Percentiles rank a stretch among this genome's conserved stretches.
Evolutionary conservation across 2,329 filamentous ascomycete species (phyloP).

Genomic region (Hirsutella rhossiliensis): DNA sequence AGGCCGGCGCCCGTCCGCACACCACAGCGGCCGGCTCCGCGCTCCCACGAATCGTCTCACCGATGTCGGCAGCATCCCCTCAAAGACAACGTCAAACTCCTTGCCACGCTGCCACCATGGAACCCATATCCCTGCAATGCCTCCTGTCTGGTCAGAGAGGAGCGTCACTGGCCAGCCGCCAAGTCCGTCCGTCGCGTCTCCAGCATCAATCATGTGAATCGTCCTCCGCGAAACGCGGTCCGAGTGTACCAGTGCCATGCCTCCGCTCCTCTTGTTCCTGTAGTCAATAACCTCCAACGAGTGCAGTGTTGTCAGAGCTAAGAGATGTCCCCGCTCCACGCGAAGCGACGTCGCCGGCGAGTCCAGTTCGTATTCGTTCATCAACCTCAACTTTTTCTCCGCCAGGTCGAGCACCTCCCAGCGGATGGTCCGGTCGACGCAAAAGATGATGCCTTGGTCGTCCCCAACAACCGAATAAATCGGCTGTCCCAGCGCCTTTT

Average conservation of each 20-base stretch:
- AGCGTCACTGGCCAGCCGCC: constrained; percentile 29
- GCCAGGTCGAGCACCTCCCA: constrained; percentile 41
- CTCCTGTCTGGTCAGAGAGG: constrained; percentile 33
- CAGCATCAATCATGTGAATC: constrained; percentile 33
- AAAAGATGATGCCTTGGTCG: constrained; percentile 43
- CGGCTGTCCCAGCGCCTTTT: constrained; percentile 30
- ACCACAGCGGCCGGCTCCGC: constrained; percentile 41
- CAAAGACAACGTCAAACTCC: constrained; percentile 37
- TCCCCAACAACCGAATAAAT: constrained; percentile 46
- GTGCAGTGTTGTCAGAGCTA: constrained; percentile 39
- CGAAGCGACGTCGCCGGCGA: constrained; percentile 40
- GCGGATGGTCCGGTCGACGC: constrained; percentile 38
- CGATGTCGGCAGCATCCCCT: constrained; percentile 41
- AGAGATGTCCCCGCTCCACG: constrained; percentile 33
- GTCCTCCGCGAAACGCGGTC: constrained; percentile 33
- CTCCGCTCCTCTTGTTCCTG: constrained; percentile 20
- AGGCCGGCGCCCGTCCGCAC: constrained; percentile 15
- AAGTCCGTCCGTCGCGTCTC: constrained; percentile 14
- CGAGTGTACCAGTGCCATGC: constrained; percentile 29
- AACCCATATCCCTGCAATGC: constrained; percentile 38
- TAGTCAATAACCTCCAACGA: constrained; percentile 45
- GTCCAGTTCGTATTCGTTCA: constrained; percentile 34
- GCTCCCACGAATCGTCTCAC: constrained; percentile 44
- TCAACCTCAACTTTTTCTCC: constrained; percentile 37
- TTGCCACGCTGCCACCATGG: constrained; percentile 27